These are phyloP conservation scores for Zoysia japonica DNA, from an alignment of 176 grass and related monocot genomes.

Conservation along the genomic window DNA sequence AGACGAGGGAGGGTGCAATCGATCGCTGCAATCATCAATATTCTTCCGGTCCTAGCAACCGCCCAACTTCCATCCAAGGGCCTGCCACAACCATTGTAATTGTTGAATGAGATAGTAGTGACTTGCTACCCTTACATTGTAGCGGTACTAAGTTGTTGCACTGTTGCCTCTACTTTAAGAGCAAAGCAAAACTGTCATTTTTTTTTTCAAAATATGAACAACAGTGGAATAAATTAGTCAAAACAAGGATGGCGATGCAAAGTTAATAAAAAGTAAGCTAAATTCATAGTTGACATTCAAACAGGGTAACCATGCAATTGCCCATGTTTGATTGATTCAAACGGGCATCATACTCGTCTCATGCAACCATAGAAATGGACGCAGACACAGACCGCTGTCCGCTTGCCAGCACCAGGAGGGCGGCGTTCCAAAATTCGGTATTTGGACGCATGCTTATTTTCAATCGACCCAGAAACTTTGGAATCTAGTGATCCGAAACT, in stretches of 20 bases:
- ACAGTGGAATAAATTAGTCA: no score
- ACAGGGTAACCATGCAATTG: no score
- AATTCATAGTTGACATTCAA: no score
- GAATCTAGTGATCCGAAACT: not conserved
- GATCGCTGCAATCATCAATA: slow-evolving; percentile 45
- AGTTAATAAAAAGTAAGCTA: no score
- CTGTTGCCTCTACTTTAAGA: no score
- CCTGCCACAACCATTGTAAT: not conserved
- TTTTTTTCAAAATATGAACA: no score
- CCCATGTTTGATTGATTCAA: no score
- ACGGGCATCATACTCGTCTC: not conserved
- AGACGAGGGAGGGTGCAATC: slow-evolving; percentile 6
- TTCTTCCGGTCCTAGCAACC: slow-evolving; percentile 23
- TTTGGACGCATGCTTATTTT: not conserved
- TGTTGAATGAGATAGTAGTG: no score
- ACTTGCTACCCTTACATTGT: no score
- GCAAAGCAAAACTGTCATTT: no score
- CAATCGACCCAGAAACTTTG: not conserved
- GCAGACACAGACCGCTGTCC: not conserved
- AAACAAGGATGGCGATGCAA: no score
- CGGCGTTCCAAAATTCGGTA: not conserved
- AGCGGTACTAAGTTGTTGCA: no score
- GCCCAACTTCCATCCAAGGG: not conserved
- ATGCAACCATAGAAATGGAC: not conserved
- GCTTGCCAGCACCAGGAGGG: not conserved